Conservation (phyloP, 2,329 filamentous ascomycete genomes). For the Paecilomyces variotii region DNA sequence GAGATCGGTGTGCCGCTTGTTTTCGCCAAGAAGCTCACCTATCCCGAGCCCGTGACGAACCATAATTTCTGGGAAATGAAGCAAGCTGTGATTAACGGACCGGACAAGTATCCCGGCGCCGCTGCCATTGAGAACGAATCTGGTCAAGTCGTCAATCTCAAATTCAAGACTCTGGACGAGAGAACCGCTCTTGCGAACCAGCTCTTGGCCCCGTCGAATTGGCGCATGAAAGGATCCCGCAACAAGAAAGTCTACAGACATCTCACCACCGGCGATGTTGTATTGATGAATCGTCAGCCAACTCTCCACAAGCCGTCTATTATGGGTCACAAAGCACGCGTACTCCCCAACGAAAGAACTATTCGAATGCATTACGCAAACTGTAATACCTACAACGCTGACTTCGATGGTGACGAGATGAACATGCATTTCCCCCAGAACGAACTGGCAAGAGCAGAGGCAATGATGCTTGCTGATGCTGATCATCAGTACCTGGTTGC, state of each 20-base stretch:
- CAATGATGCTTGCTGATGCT: conserved; percentile 86
- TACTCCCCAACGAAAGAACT: conserved; percentile 89
- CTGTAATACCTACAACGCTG: conserved; percentile 98
- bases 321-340: conserved; percentile 92
- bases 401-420: conserved; percentile 99
- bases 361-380: conserved; percentile 99
- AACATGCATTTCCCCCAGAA: conserved; percentile 99
- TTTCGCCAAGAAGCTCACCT: conserved; percentile 91
- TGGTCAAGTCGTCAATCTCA: conserved; percentile 79
- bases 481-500: conserved; percentile 95
- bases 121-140: conserved; percentile 93
- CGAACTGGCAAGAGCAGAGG: conserved; percentile 86
- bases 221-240: conserved; percentile 62
- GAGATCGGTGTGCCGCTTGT: conserved; percentile 98
- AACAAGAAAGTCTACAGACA: conserved; percentile 97
- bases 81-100: conserved; percentile 90
- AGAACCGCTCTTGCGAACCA: conserved; percentile 86
- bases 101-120: conserved; percentile 89
- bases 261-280: conserved; percentile 91
- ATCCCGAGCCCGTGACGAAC: conserved; percentile 92
- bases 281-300: conserved; percentile 97
- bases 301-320: conserved; percentile 98
- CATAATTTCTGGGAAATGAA: conserved; percentile 96
- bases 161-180: conserved; percentile 81
- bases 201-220: conserved; percentile 74